These are phyloP conservation scores for Wickerhamiella bombiphila DNA, from an alignment of 805 yeast species.

Conservation along the genomic window DNA sequence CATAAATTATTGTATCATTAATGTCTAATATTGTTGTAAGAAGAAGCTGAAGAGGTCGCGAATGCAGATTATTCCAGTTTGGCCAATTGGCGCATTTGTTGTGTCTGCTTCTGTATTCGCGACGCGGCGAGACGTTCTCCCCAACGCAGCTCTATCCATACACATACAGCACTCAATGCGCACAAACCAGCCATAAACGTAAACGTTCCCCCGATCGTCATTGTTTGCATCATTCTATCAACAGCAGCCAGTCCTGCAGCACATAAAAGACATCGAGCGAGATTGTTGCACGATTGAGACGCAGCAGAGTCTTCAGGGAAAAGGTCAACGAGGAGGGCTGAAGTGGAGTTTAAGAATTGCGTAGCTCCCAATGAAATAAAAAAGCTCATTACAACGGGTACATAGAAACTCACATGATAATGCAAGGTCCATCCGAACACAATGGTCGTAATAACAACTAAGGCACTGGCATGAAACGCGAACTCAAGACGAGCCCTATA, in stretches of 20 bases:
- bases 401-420: conserved; percentile 32
- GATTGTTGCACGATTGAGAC: conserved; percentile 57
- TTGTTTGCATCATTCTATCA: conserved; percentile 37
- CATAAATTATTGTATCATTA: too few relatives aligned
- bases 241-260: conserved; percentile 60
- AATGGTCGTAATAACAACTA: conserved; percentile 30
- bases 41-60: too few relatives aligned
- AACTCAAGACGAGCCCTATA: conserved; percentile 41
- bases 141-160: conserved; percentile 4
- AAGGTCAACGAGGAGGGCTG: conserved; percentile 62
- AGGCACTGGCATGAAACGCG: conserved; percentile 29
- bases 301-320: conserved; percentile 59
- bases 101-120: background rate
- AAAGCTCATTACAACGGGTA: conserved; percentile 44
- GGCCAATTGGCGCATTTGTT: background rate
- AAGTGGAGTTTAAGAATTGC: conserved; percentile 40
- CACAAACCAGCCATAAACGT: conserved; percentile 46
- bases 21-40: too few relatives aligned
- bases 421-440: conserved; percentile 66
- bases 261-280: conserved; percentile 56
- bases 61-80: too few relatives aligned
- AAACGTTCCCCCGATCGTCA: conserved; percentile 65
- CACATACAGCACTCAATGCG: conserved; percentile 9
- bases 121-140: background rate
- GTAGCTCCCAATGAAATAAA: conserved; percentile 45